A percentile compares a stretch with the other conserved stretches of the same genome.
Evolutionary conservation across 1,284 basidiomycete species (phyloP).

Genomic region (Rhodotorula sp.): DNA sequence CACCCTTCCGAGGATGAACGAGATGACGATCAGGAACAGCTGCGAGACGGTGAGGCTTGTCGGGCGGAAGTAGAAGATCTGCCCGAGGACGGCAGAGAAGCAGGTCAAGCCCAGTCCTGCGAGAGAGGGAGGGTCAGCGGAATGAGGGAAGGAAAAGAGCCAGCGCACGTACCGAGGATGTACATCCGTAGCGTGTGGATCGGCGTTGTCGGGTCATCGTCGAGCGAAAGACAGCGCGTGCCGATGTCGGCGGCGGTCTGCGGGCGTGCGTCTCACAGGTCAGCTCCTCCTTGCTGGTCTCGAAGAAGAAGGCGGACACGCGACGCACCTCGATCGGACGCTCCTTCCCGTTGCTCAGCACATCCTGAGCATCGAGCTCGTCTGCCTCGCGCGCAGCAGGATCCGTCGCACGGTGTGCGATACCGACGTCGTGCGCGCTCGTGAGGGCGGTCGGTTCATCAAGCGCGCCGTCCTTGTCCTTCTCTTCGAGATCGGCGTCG

Average conservation of each 20-base stretch:
- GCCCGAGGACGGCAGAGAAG: constrained; percentile 42
- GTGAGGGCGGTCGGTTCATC: neutral
- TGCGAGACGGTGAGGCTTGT: constrained; percentile 42
- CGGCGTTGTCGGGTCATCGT: constrained; percentile 36
- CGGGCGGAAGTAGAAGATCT: constrained; percentile 43
- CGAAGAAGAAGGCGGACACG: neutral
- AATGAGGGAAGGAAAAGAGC: neutral
- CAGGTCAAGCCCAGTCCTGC: constrained; percentile 31
- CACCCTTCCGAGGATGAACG: constrained; percentile 35
- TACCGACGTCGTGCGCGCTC: neutral
- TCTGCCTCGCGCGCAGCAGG: neutral
- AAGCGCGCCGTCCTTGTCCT: neutral
- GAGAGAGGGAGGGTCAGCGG: neutral
- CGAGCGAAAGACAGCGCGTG: constrained; percentile 40
- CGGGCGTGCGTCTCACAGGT: neutral
- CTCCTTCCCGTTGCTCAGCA: constrained; percentile 40
- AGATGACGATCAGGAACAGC: constrained; percentile 42
- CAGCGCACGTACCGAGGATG: constrained; percentile 10
- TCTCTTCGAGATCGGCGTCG: neutral
- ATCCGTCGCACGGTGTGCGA: neutral
- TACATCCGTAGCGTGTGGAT: constrained; percentile 41
- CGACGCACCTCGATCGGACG: constrained; percentile 35
- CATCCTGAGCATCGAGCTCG: constrained; percentile 12
- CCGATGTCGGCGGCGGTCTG: constrained; percentile 39
- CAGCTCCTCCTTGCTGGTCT: neutral